phyloP scores from a whole-genome alignment of 768 basidiomycete genomes.

The Rossbeevera mucosa region DNA sequence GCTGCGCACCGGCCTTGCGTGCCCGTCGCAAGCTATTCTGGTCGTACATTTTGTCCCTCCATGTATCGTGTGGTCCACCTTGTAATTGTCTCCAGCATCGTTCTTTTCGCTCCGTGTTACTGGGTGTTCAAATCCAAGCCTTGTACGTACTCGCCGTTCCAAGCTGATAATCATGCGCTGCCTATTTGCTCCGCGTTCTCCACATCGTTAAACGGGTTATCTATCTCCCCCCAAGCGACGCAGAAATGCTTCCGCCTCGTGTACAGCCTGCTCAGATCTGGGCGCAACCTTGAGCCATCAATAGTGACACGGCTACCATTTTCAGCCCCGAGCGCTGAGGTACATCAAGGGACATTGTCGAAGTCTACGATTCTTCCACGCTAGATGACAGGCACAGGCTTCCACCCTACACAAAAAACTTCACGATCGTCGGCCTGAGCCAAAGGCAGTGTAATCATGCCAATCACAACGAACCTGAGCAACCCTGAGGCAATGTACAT shows the following conservation, averaged over 20 bases:
- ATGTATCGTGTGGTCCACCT: background rate
- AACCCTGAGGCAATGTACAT: background rate
- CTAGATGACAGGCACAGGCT: background rate
- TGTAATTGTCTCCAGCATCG: background rate
- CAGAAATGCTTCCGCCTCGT: background rate
- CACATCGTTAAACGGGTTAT: background rate
- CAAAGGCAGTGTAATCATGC: background rate
- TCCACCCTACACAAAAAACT: background rate
- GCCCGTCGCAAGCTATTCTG: background rate
- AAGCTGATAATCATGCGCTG: background rate
- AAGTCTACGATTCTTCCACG: background rate
- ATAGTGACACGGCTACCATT: background rate
- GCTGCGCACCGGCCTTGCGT: background rate
- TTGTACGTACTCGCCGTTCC: background rate
- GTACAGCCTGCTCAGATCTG: background rate
- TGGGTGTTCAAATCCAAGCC: background rate
- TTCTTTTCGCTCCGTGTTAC: background rate
- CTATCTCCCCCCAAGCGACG: background rate
- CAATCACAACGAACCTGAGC: background rate
- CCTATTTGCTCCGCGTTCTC: background rate
- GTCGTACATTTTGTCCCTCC: background rate
- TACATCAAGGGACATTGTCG: background rate
- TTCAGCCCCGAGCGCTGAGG: background rate
- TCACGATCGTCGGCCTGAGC: background rate
- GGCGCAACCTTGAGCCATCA: background rate